Evolutionary conservation across 352 stramenopile genomes (phyloP), one percentile per base, ranked within the genome.

Genomic region (Plasmopara viticola): DNA sequence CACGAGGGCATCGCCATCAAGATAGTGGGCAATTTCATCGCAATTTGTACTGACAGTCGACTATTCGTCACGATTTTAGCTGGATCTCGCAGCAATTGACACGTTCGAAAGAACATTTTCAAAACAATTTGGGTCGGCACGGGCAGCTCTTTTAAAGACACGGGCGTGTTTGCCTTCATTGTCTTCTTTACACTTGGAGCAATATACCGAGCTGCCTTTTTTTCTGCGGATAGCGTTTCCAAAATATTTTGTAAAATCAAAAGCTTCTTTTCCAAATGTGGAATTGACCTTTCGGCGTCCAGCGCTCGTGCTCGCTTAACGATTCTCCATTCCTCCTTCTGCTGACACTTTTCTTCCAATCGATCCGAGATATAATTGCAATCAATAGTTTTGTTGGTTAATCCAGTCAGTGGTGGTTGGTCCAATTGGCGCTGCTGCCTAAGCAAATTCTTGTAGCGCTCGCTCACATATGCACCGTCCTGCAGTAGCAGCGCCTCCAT

Each of bases 91-190:
- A 90, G 31, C 5, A 70, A 79, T n/a, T 63, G 57, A n/a, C 76
- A 83, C 5, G 84, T 51, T 0, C 74, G 68, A 41, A 88, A 90
- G 53, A 93, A 90, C 45, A 90, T 68, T 17, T 62, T 65, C n/a
- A 93, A 49, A 28, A 62, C 72, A 5, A 90, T 51, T 51, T 93
- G 82, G 5, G 67, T 78, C 0, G 81, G 58, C 0, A 84, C 35
- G 0, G 78, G 69, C 1, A 92, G 56, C 4, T 85, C 73, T 3
- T 70, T 55, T 13, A 88, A 40, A 0, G 58, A 38, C 10, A 74
- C 48, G 9, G 72, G 60, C 2, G 41, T 29, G 9, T 45, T 35
- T 0, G 34, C 17, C 10, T 61, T 37, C 4, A 7, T 29, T 14
- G 31, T 25, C 20, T 25, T 25, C 20, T 25, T 25, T 25, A 25